Evolutionary conservation across 2,329 filamentous ascomycete species (phyloP).

Genomic region (Corniculantispora saksenae): DNA sequence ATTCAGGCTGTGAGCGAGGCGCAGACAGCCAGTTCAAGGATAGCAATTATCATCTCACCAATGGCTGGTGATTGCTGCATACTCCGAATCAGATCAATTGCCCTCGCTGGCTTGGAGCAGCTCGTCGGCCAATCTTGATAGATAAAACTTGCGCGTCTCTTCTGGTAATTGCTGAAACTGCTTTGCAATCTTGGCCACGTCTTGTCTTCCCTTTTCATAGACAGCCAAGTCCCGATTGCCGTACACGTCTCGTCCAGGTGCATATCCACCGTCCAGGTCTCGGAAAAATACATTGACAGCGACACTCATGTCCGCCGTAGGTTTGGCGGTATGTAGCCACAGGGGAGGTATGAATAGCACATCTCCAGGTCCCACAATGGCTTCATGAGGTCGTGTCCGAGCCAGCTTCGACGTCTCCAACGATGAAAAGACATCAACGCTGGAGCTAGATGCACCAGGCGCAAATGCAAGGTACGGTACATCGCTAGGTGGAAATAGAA

Average conservation of each 20-base stretch:
- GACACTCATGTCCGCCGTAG: slow-evolving; percentile 61
- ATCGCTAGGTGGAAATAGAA: slow-evolving; percentile 78
- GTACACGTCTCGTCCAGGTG: slow-evolving; percentile 78
- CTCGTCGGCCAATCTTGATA: slow-evolving; percentile 71
- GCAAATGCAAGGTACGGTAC: slow-evolving; percentile 69
- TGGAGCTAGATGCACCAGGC: slow-evolving; percentile 78
- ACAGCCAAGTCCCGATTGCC: slow-evolving; percentile 82
- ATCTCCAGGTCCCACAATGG: slow-evolving; percentile 68
- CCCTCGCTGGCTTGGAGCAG: slow-evolving; percentile 39
- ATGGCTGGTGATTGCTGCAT: not conserved
- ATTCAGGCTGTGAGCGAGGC: not conserved
- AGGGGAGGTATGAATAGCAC: slow-evolving; percentile 78
- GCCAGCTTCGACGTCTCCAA: slow-evolving; percentile 42
- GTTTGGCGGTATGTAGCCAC: slow-evolving; percentile 78
- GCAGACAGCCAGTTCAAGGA: not conserved
- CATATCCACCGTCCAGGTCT: slow-evolving; percentile 67
- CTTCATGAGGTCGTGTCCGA: slow-evolving; percentile 65
- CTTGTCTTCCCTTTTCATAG: slow-evolving; percentile 78
- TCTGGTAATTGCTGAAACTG: slow-evolving; percentile 65
- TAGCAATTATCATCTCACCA: not conserved
- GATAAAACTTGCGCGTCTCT: slow-evolving; percentile 73
- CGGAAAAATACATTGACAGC: slow-evolving; percentile 91
- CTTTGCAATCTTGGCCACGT: slow-evolving; percentile 66
- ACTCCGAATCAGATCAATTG: slow-evolving; percentile 4
- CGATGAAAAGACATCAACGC: slow-evolving; percentile 66